Base-by-base conservation (phyloP, 805 yeast species). In the Yarrowia keelungensis region DNA sequence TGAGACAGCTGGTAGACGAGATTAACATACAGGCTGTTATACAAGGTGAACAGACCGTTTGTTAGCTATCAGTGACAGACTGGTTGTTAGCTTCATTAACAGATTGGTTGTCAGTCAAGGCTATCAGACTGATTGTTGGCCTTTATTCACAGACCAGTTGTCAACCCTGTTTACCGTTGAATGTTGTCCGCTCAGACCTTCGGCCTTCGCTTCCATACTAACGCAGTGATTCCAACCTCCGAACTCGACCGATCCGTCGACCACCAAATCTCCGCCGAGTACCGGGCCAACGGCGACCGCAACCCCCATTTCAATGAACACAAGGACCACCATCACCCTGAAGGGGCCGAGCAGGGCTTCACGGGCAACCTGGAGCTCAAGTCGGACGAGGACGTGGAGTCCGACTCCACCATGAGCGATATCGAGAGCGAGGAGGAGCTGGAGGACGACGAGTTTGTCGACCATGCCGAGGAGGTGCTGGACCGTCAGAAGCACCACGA, bases 371-470 rank as follows among this genome's bases (percentile, higher is more conserved):
- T 59, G 35, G 65, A 59, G 35, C 65, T 59, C 4, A 32, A 19
- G 2, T 43, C 65, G 2, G 65, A 59, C 65, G 65, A 59, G 16
- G 51, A 59, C 15, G 51, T 43, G 15, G 65, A 59, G 1, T 35
- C 51, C 4, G 65, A 59, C 42, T 41, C 45, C 14, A 43, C 41
- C 19, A 59, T 59, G 65, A 59, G 51, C 51, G 65, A 45, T 14
- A 42, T 59, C 35, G 65, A 59, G 42, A 45, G 51, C 35, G 65
- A 59, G 42, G 65, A 59, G 51, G 65, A 59, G 14, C 14, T 8
- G n/a, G 51, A 32, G 14, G 65, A 59, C 35, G 65, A 59, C 42
- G 65, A 59, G 51, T 59, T 59, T 43, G 51, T 59, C 14, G 65
- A 59, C 65, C 65, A 59, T 8, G 65, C 51, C 19, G 65, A 59